Evolutionary conservation across 257 asterid species (phyloP).

Genomic region (Verbena officinalis): DNA sequence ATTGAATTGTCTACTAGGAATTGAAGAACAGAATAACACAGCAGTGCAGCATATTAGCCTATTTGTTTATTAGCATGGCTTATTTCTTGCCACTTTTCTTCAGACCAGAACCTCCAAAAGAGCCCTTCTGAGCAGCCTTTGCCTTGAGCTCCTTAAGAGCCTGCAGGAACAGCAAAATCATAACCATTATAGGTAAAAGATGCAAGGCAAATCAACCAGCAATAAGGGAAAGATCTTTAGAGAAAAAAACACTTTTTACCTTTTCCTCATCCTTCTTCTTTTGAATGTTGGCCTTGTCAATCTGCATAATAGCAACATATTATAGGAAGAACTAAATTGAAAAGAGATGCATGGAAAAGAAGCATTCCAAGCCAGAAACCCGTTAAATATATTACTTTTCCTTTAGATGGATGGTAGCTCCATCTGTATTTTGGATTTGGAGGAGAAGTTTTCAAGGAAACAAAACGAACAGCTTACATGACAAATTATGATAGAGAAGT

Average conservation of each 20-base stretch:
- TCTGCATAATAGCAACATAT: conserved; percentile 38
- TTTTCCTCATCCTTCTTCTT: conserved; percentile 89
- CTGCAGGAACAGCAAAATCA: conserved; percentile 32
- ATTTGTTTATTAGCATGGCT: conserved; percentile 5
- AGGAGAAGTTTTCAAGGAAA: neutral
- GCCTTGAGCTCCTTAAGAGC: conserved; percentile 76
- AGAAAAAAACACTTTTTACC: conserved; percentile 38
- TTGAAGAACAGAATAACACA: conserved; percentile 8
- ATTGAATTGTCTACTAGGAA: conserved; percentile 9
- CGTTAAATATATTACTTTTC: neutral
- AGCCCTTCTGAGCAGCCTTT: conserved; percentile 69
- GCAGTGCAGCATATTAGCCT: neutral
- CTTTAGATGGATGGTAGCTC: neutral
- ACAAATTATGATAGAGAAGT: neutral
- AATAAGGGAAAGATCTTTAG: neutral
- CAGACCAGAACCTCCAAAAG: conserved; percentile 79
- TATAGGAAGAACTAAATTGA: neutral
- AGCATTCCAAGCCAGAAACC: neutral
- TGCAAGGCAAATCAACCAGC: neutral
- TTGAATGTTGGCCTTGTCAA: conserved; percentile 64
- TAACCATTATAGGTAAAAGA: neutral
- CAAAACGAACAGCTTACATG: neutral
- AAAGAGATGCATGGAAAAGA: neutral
- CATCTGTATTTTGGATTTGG: neutral
- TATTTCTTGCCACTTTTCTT: conserved; percentile 88